phyloP scores from a whole-genome alignment of 148 eudicot genomes.

The Diospyros kaki region DNA sequence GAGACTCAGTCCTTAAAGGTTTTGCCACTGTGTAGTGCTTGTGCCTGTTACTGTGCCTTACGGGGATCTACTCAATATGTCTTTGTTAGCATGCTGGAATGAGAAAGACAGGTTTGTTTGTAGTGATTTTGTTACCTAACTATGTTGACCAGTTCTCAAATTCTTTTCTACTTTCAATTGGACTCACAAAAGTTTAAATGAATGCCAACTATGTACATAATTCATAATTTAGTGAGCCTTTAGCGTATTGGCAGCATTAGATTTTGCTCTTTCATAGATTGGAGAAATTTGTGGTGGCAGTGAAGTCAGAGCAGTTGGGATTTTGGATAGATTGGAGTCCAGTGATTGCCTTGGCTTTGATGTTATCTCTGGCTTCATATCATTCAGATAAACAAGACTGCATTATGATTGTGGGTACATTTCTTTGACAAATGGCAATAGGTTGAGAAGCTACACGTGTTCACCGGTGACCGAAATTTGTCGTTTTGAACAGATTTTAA shows the following conservation, averaged over 20 bases:
- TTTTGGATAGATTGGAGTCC: neutral
- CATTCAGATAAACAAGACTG: neutral
- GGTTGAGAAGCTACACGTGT: constrained; percentile 1
- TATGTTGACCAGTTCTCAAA: neutral
- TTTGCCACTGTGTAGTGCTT: neutral
- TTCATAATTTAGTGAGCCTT: neutral
- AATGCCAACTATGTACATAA: neutral
- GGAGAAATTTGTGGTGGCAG: constrained; percentile 5
- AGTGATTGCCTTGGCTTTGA: neutral
- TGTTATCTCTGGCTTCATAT: constrained; percentile 3
- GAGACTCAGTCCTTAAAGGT: neutral
- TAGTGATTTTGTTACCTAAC: neutral
- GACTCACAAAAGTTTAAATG: neutral
- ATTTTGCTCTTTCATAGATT: neutral
- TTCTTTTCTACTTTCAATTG: neutral
- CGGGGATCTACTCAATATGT: neutral
- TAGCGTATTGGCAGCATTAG: constrained; percentile 1
- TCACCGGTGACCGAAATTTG: constrained; percentile 5
- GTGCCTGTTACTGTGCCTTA: neutral
- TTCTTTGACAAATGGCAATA: constrained; percentile 7
- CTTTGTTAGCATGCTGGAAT: neutral
- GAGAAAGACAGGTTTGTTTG: neutral
- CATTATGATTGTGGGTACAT: neutral
- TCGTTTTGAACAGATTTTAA: constrained; percentile 10
- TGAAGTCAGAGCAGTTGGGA: neutral